Percentiles rank a stretch among this genome's conserved stretches.
phyloP scores from a whole-genome alignment of 331 rosid genomes.

The Spiraea crenata region DNA sequence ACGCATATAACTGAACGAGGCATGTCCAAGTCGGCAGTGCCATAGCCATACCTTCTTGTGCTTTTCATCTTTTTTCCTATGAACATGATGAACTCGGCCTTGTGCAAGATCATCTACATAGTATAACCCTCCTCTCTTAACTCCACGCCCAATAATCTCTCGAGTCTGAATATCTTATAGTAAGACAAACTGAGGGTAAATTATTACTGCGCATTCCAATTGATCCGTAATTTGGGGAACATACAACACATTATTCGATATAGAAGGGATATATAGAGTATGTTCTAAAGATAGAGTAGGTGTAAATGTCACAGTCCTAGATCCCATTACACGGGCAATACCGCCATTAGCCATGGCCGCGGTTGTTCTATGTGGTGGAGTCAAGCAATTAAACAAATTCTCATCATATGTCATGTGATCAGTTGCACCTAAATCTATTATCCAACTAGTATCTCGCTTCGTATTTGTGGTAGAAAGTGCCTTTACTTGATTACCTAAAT shows the following conservation, averaged over 20 bases:
- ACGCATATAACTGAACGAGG: no score
- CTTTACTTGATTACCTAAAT: background rate
- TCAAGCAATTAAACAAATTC: background rate
- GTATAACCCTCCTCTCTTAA: background rate
- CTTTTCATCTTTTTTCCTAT: background rate
- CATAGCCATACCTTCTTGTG: background rate
- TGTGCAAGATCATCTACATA: background rate
- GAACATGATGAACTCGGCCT: background rate
- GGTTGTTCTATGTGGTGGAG: background rate
- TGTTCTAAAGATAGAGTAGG: background rate
- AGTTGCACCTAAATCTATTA: background rate
- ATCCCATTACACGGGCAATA: background rate
- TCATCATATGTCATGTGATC: conserved; percentile 10
- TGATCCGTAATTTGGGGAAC: background rate
- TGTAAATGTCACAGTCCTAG: background rate
- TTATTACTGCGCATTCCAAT: background rate
- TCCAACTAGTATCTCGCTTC: background rate
- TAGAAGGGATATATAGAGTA: background rate
- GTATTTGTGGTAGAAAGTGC: background rate
- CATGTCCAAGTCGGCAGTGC: background rate
- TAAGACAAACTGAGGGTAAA: background rate
- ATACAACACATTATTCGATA: background rate
- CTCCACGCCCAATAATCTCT: background rate
- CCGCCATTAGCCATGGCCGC: conserved; percentile 2
- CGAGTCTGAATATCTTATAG: background rate